Evolutionary conservation across 768 basidiomycete species (phyloP).

Genomic region (Lactarius indigo): DNA sequence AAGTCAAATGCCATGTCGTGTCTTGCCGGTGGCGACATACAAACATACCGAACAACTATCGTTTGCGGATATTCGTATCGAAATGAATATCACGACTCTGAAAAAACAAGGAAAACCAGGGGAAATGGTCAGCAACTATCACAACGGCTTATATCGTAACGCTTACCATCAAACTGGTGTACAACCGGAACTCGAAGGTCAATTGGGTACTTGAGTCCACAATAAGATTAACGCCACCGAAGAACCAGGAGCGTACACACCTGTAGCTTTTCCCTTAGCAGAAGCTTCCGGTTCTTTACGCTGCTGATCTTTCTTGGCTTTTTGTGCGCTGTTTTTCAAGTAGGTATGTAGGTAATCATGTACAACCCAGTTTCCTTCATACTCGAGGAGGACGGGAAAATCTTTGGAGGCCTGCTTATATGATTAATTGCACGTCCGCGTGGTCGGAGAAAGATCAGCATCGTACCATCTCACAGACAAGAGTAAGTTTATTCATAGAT

Average conservation of each 20-base stretch:
- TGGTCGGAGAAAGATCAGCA: neutral
- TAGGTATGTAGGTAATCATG: neutral
- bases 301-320: neutral
- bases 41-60: too few relatives aligned
- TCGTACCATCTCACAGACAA: neutral
- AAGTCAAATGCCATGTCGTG: too few relatives aligned
- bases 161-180: too few relatives aligned
- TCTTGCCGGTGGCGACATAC: too few relatives aligned
- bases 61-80: too few relatives aligned
- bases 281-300: neutral
- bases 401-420: neutral
- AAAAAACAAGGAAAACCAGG: too few relatives aligned
- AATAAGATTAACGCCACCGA: too few relatives aligned
- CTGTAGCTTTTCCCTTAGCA: neutral
- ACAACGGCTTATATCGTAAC: too few relatives aligned
- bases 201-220: too few relatives aligned
- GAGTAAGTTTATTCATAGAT: neutral
- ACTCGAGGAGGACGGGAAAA: neutral
- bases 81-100: too few relatives aligned
- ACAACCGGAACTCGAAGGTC: too few relatives aligned
- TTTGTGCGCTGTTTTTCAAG: slow-evolving; percentile 4
- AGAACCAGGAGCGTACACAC: neutral
- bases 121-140: too few relatives aligned
- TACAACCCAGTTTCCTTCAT: neutral
- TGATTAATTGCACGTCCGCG: neutral